Evolutionary conservation across 345 rosid genomes (phyloP), one percentile per base, ranked within the genome.

Genomic region (Kernera saxatilis): DNA sequence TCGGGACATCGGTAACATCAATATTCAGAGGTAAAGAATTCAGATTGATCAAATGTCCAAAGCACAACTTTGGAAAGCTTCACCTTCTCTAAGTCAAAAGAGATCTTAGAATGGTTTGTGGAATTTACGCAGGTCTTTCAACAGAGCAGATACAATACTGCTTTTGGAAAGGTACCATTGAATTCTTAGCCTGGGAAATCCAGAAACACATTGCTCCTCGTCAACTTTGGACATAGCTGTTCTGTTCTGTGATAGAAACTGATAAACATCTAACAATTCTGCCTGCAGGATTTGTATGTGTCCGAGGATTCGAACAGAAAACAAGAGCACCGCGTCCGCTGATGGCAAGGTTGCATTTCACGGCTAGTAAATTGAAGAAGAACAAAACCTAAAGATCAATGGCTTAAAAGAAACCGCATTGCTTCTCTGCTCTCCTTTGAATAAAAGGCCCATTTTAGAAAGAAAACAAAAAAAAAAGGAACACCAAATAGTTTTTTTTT

Each of bases 291-390:
- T 91, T 86, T 73, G 91, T 93, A 68, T 93, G 98, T 70, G 96
- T 93, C 50, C 83, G 97, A 62, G 97, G 96, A 11, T 93, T 93
- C 65, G 96, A 93, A 39, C 90, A 71, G 39, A 78, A 79, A 74
- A 66, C 82, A 51, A 73, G 95, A 75, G 96, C 97, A 55, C 96
- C 97, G 8, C 87, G 92, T 15, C 98, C 98, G 21, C 85, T 93
- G 23, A 75, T 70, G 57, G 85, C 84, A 50, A 85, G 98, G 74
- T 74, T 93, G 75, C 98, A 93, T 77, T 85, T 84, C 10, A 73
- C 88, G 8, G 82, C 82, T 22, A 93, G 93, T 77, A 89, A 68
- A 72, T 10, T 73, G 80, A 73, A 71, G 63, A 85, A 69, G 60
- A 71, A 36, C 50, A 63, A 27, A 25, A 22, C 48, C 21, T 25